Evolutionary conservation across 345 rosid species (phyloP).

Genomic region (Euphorbia tirucalli): DNA sequence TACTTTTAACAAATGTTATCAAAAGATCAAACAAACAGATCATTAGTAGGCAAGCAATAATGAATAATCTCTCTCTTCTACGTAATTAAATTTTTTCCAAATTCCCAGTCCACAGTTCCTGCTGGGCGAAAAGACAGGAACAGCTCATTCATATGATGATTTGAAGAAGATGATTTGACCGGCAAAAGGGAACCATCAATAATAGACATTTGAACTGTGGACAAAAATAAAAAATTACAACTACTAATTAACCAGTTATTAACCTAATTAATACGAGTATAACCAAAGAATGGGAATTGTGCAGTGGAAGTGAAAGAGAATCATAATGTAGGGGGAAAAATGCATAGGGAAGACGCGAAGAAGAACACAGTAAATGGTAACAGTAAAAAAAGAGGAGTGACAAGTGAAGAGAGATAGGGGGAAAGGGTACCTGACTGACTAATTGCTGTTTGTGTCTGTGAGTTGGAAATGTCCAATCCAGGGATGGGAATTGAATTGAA

Average conservation of each 20-base stretch:
- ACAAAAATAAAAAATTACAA: not conserved
- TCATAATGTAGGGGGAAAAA: not conserved
- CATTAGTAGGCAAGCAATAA: not conserved
- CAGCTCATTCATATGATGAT: constrained; percentile 56
- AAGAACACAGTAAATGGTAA: constrained; percentile 1
- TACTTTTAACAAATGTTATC: too few relatives aligned
- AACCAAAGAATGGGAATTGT: too few relatives aligned
- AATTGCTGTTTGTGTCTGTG: constrained; percentile 13
- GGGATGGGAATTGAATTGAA: not conserved
- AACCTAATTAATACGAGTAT: not conserved
- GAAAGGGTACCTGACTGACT: constrained; percentile 12
- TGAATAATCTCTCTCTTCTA: not conserved
- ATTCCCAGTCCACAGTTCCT: constrained; percentile 4
- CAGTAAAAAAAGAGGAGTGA: constrained; percentile 8
- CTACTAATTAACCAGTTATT: not conserved
- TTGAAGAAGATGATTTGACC: constrained; percentile 55
- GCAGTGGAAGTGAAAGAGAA: too few relatives aligned
- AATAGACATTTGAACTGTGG: constrained; percentile 30
- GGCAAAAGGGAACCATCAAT: constrained; percentile 44
- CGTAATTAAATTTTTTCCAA: too few relatives aligned
- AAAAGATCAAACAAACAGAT: constrained; percentile 16
- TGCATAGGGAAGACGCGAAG: constrained; percentile 33
- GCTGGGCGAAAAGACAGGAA: constrained; percentile 54
- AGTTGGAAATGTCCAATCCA: constrained; percentile 34
- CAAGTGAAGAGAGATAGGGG: constrained; percentile 18